Conservation (phyloP, 768 basidiomycete genomes). For the Nevesoporus exiguus region DNA sequence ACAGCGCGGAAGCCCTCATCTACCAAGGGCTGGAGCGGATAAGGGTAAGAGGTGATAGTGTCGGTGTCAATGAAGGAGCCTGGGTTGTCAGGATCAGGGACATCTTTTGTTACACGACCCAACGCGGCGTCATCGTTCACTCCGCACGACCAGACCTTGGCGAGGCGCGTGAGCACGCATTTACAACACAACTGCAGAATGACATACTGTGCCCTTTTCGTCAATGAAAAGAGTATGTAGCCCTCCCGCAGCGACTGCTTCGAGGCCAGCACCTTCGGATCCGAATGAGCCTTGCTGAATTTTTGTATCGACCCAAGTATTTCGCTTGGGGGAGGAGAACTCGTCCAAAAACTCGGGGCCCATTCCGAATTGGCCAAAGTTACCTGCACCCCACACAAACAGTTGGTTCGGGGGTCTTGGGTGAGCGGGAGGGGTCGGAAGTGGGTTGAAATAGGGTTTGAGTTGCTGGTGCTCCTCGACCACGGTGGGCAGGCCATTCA, state of each 20-base stretch:
- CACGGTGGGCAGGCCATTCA: conserved; percentile 29
- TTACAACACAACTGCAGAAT: neutral
- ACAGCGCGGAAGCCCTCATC: conserved; percentile 85
- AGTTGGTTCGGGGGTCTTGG: conserved; percentile 65
- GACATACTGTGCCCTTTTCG: conserved; percentile 81
- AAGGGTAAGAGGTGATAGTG: conserved; percentile 50
- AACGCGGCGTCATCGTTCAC: conserved; percentile 88
- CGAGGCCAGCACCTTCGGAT: conserved; percentile 71
- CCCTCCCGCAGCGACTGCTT: conserved; percentile 78
- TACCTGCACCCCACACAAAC: conserved; percentile 89
- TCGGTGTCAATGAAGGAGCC: conserved; percentile 54
- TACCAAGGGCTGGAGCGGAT: conserved; percentile 64
- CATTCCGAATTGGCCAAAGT: conserved; percentile 94
- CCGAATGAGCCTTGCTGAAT: conserved; percentile 72
- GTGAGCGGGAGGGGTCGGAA: conserved; percentile 56
- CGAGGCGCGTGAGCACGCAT: conserved; percentile 2
- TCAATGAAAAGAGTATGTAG: conserved; percentile 88
- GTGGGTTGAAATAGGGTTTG: conserved; percentile 61
- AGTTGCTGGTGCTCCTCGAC: conserved; percentile 37
- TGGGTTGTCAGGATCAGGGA: conserved; percentile 57
- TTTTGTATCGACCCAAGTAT: conserved; percentile 71
- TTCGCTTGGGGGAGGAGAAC: conserved; percentile 71
- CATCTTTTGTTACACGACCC: conserved; percentile 67
- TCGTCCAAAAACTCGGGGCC: conserved; percentile 73
- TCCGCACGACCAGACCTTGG: conserved; percentile 80